Evolutionary conservation across 2,329 filamentous ascomycete genomes (phyloP), one percentile per base, ranked within the genome.

Genomic region (Fusarium anguioides): DNA sequence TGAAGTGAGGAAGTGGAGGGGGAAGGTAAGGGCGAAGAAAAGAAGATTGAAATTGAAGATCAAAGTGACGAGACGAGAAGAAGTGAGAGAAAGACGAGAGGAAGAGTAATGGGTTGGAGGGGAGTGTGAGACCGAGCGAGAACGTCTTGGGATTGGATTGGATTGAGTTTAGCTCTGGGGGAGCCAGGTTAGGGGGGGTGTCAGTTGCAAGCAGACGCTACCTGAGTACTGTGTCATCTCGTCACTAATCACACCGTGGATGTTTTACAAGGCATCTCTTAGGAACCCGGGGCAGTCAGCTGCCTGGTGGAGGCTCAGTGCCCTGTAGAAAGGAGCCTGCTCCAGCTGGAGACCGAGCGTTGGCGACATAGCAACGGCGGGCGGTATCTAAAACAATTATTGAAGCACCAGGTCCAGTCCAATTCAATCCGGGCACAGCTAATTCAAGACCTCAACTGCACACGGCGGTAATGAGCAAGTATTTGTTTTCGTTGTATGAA

Each of bases 121-220:
- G 54, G 60, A 67, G 56, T 64, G 57, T 66, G 57, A 63, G 52
- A 64, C 55, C 40, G 60, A 65, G 48, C 39, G 41, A 69, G 64
- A 64, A 64, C 60, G 70, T 48, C 68, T 69, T 63, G 50, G 68
- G 70, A 73, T 73, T 72, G 66, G 69, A 64, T 67, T 70, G 68
- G 68, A 69, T 69, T 69, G 63, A 65, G 58, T 71, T 72, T 74
- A 60, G 69, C 60, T 73, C 69, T 70, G 71, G 69, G 69, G 67
- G 67, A 57, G 40, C 65, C 49, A 48, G 55, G 54, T 18, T 51
- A 36, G 59, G 64, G 65, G 64, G 65, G 64, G 68, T 67, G 70
- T 64, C 55, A 44, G 48, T 41, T 48, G 51, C 46, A 69, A 57
- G 52, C 44, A 40, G 41, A 62, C 64, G 62, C 62, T 66, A 59